phyloP scores from a whole-genome alignment of 2,329 filamentous ascomycete species.

The Neoscytalidium dimidiatum region DNA sequence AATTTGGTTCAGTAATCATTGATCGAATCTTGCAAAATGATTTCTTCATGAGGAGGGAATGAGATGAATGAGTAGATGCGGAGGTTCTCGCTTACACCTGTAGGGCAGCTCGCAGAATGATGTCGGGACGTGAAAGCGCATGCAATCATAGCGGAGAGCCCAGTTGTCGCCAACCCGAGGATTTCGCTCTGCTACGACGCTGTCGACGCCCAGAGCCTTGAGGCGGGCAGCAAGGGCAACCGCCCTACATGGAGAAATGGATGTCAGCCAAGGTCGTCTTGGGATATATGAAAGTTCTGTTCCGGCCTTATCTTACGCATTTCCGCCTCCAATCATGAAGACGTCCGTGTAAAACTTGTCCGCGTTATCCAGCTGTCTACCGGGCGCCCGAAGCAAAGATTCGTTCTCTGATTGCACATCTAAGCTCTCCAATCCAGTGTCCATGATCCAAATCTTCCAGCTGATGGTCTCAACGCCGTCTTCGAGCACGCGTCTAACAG shows the following conservation, averaged over 20 bases:
- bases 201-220: conserved; percentile 41
- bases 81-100: conserved; percentile 27
- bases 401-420: conserved; percentile 10
- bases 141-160: conserved; percentile 40
- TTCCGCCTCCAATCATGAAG: conserved; percentile 21
- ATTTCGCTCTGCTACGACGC: conserved; percentile 41
- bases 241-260: conserved; percentile 20
- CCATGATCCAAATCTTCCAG: conserved; percentile 22
- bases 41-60: neutral
- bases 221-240: conserved; percentile 38
- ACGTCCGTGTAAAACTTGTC: conserved; percentile 17
- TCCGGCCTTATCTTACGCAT: conserved; percentile 13
- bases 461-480: neutral
- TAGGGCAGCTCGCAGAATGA: conserved; percentile 40
- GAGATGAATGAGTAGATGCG: neutral
- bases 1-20: conserved; percentile 23
- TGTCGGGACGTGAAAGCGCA: conserved; percentile 42
- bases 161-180: conserved; percentile 43
- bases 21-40: neutral
- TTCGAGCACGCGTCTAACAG: neutral
- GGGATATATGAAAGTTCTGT: neutral
- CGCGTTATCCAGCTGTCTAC: neutral
- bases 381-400: conserved; percentile 2
- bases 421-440: conserved; percentile 16
- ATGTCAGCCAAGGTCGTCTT: neutral